Evolutionary conservation across 305 asterid genomes (phyloP), one percentile per base, ranked within the genome.

Genomic region (Fraxinus platypoda): DNA sequence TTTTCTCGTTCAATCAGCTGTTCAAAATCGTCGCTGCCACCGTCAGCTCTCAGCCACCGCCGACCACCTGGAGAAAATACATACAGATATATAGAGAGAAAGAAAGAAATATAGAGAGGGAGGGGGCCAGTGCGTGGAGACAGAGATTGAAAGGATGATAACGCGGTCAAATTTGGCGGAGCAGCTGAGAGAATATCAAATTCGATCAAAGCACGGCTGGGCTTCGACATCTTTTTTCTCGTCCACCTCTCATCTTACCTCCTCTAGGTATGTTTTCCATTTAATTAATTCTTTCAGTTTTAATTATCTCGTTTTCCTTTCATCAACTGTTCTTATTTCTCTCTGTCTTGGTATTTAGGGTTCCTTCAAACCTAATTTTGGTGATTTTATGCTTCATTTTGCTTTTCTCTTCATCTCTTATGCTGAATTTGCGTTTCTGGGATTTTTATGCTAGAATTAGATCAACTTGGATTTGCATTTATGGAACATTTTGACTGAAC

Each of bases 81-180:
- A 28, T 4, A 30, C 13, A 70, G 23, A 30, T 70, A 70, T 70
- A 30, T 59, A 54, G 81, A 75, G 37, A 38, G 13, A 59, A 43
- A 23, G 52, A 71, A 64, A 54, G 77, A 82, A 54, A 68, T 73
- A 81, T 59, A 13, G 21, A 52, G 74, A 38, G 28, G 66, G 75
- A 76, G 70, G 41, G 75, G 83, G 84, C 81, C 81, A 78, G 79
- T 80, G 78, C 71, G 86, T 49, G 85, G 88, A 15, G 49, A 15
- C 37, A 76, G 19, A 17, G 82, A 78, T 3, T 11, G 13, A 12
- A 80, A 82, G 75, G 77, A 95, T 95, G 99, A 95, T 94, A 74
- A 95, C 98, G 78, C 91, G 99, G 77, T 95, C 98, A 85, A 93
- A 93, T 90, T 86, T 95, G 88, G 98, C 95, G 88, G 98, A 95